phyloP scores from a whole-genome alignment of 768 basidiomycete species.

The Mycena vulgaris region DNA sequence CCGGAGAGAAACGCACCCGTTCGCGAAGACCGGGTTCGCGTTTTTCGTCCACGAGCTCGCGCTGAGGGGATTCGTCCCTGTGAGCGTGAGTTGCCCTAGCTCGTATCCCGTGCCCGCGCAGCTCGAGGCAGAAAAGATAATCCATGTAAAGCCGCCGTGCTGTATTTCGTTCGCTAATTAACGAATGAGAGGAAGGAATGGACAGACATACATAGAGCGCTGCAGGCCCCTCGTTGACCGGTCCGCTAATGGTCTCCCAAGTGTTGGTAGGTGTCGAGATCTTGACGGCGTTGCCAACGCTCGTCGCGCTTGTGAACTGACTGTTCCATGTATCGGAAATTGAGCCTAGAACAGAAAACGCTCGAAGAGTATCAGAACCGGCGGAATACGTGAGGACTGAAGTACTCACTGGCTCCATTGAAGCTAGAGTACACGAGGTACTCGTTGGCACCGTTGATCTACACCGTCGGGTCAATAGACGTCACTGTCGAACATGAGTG shows the following conservation, averaged over 20 bases:
- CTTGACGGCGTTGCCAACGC: conserved; percentile 49
- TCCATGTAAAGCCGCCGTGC: conserved; percentile 50
- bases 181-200: neutral
- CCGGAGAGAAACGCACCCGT: conserved; percentile 42
- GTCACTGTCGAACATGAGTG: conserved; percentile 34
- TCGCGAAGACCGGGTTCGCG: conserved; percentile 48
- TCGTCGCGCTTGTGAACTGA: conserved; percentile 49
- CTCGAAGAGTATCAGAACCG: too few species aligned
- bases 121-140: conserved; percentile 50
- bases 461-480: conserved; percentile 53
- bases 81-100: conserved; percentile 50
- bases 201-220: conserved; percentile 40
- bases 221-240: conserved; percentile 54
- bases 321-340: conserved; percentile 28
- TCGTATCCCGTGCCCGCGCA: conserved; percentile 51
- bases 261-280: conserved; percentile 51
- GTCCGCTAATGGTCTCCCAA: conserved; percentile 51
- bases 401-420: conserved; percentile 48
- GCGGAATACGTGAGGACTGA: neutral
- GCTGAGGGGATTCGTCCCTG: conserved; percentile 50
- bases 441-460: conserved; percentile 40
- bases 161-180: neutral
- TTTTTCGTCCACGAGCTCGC: conserved; percentile 51
- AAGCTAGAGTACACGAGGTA: conserved; percentile 54
- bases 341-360: neutral